Evolutionary conservation across 2,329 filamentous ascomycete species (phyloP), one percentile per base, ranked within the genome.

Genomic region (Diplocarpon mali): DNA sequence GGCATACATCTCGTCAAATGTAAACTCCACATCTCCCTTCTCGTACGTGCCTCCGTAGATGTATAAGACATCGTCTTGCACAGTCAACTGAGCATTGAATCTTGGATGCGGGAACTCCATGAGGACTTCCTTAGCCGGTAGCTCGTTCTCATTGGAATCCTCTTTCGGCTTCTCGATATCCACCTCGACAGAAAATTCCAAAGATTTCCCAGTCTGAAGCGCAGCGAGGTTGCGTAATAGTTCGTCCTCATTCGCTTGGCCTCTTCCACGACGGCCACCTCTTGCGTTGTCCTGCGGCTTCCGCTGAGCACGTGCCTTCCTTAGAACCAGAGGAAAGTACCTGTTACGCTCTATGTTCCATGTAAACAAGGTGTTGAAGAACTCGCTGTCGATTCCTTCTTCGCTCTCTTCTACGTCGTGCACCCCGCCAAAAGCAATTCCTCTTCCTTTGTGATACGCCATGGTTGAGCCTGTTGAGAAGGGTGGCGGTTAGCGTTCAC

Each of bases 331-430:
- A 2, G 84, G 85, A 69, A 96, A 95, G 68, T 95, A 96, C 8
- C 92, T 75, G 62, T 98, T 98, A 47, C 90, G 78, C 58, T 96
- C 92, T 51, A 95, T 80, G 60, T 94, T 95, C 86, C 89, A 96
- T 5, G 89, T 85, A 58, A 85, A 93, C 17, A 96, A 67, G 45
- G 81, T 76, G 57, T 95, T 90, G 69, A 96, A 98, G 66, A 98
- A 98, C 62, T 95, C 89, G 60, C 86, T 94, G 44, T 98, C 90
- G 54, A 98, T 94, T 3, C 85, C 88, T 63, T 98, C 92, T 61
- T 95, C 89, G 52, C 78, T 90, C 61, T 89, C 76, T 63, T 94
- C 87, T 0, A 93, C 83, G 55, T 95, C 89, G 57, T 95, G 87
- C 3, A 98, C 92, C 42, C 92, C 92, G 36, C 92, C 92, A 61